These are phyloP conservation scores for Asterochloris sp. DNA, from an alignment of 139 green algal genomes.

Conservation along the genomic window DNA sequence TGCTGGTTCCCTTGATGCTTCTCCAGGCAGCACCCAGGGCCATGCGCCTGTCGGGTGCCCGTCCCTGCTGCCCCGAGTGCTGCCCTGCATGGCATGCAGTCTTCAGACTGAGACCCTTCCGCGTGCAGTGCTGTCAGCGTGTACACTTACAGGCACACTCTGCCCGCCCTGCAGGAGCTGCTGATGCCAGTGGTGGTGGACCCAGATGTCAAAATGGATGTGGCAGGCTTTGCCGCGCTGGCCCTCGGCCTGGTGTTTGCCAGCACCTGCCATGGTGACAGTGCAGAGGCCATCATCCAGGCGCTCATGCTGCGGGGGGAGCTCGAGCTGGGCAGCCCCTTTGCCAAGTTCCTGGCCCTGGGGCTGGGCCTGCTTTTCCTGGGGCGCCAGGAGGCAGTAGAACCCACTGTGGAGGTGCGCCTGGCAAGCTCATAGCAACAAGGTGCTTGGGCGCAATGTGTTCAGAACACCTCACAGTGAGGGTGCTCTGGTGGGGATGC, in stretches of 20 bases:
- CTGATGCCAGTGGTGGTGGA: constrained; percentile 70
- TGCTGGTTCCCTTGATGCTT: too few species aligned
- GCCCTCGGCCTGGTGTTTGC: constrained; percentile 89
- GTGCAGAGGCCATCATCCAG: constrained; percentile 81
- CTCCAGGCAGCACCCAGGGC: too few species aligned
- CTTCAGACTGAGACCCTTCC: not conserved
- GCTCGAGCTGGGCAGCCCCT: constrained; percentile 71
- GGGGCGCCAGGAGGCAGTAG: constrained; percentile 79
- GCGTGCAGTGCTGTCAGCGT: too few species aligned
- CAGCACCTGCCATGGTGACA: constrained; percentile 64
- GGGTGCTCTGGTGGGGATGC: too few species aligned
- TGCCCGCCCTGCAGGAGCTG: constrained; percentile 40
- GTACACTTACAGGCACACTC: not conserved
- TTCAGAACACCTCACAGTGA: too few species aligned
- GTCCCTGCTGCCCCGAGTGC: too few species aligned
- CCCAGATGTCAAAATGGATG: constrained; percentile 74
- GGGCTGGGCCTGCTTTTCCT: constrained; percentile 95
- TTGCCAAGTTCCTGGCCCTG: constrained; percentile 78
- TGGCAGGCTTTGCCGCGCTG: constrained; percentile 81
- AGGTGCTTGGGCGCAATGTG: too few species aligned
- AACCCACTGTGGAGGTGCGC: constrained; percentile 92
- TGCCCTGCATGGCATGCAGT: too few species aligned
- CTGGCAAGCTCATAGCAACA: too few species aligned
- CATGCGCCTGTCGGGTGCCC: too few species aligned
- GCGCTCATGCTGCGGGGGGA: constrained; percentile 86